phyloP scores from a whole-genome alignment of 2,329 filamentous ascomycete genomes.

The Aspergillus neoniger region DNA sequence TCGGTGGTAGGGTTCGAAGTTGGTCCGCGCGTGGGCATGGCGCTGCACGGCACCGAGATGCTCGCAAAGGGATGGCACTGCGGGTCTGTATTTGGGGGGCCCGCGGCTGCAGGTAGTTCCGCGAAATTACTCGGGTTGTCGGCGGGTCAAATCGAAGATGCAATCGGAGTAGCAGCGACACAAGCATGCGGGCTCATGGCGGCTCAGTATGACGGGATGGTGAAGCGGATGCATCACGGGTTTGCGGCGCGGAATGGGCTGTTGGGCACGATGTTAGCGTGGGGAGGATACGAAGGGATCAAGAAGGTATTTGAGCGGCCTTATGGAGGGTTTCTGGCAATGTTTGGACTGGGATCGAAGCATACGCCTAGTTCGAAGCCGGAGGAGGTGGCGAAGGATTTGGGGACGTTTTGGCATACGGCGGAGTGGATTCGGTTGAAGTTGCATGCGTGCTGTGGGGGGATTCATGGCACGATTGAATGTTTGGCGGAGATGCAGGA shows the following conservation, averaged over 20 bases:
- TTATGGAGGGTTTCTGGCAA: conserved; percentile 48
- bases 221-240: conserved; percentile 51
- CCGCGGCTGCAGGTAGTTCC: conserved; percentile 36
- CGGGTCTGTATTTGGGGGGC: conserved; percentile 43
- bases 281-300: conserved; percentile 46
- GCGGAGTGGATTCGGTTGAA: conserved; percentile 2
- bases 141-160: conserved; percentile 34
- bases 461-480: conserved; percentile 3
- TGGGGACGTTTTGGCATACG: conserved; percentile 3
- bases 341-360: conserved; percentile 38
- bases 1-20: conserved; percentile 45
- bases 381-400: conserved; percentile 10
- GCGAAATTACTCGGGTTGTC: conserved; percentile 36
- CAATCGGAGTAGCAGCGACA: conserved; percentile 45
- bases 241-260: conserved; percentile 50
- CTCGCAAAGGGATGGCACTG: conserved; percentile 46
- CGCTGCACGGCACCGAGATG: conserved; percentile 42
- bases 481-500: conserved; percentile 1
- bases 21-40: conserved; percentile 42
- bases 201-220: conserved; percentile 47
- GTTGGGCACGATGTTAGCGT: conserved; percentile 42
- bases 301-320: conserved; percentile 44
- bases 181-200: conserved; percentile 46
- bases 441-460: conserved; percentile 9
- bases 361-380: conserved; percentile 29